Evolutionary conservation across 2,329 filamentous ascomycete species (phyloP).

Genomic region (Kalaharituber pfeilii): DNA sequence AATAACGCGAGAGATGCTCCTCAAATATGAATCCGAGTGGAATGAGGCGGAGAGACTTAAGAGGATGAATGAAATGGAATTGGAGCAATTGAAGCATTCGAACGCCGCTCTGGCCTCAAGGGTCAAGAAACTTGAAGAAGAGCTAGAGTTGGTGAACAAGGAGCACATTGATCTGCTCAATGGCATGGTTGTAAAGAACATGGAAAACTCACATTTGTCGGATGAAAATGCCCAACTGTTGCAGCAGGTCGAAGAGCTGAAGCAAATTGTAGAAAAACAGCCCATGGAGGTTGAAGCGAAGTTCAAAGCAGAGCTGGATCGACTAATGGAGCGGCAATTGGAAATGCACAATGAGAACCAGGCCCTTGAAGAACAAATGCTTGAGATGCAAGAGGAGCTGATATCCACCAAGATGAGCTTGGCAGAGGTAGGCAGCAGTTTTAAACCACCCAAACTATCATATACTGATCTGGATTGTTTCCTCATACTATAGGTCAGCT

Average conservation of each 20-base stretch:
- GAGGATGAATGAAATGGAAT: conserved; percentile 63
- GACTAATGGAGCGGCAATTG: conserved; percentile 77
- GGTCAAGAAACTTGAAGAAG: conserved; percentile 72
- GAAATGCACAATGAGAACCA: conserved; percentile 91
- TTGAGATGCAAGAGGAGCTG: conserved; percentile 78
- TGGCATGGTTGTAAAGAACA: conserved; percentile 77
- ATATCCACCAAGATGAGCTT: conserved; percentile 89
- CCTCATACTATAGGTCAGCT: conserved; percentile 51
- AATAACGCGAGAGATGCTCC: conserved; percentile 66
- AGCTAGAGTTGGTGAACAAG: conserved; percentile 69
- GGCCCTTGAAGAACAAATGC: conserved; percentile 70
- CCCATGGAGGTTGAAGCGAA: conserved; percentile 70
- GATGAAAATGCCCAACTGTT: conserved; percentile 81
- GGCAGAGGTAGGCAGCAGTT: conserved; percentile 80
- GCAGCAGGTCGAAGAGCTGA: conserved; percentile 69
- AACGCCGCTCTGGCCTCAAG: conserved; percentile 53
- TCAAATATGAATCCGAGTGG: conserved; percentile 71
- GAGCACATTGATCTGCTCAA: conserved; percentile 86
- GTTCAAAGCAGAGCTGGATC: conserved; percentile 71
- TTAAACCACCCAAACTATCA: no score
- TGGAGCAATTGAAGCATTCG: conserved; percentile 51
- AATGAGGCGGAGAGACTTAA: conserved; percentile 74
- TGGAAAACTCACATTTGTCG: conserved; percentile 75
- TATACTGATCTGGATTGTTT: no score
- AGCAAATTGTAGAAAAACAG: conserved; percentile 74